Percentiles rank a stretch among this genome's conserved stretches.
Evolutionary conservation across 768 basidiomycete species (phyloP).

Genomic region (Gautieria morchelliformis): DNA sequence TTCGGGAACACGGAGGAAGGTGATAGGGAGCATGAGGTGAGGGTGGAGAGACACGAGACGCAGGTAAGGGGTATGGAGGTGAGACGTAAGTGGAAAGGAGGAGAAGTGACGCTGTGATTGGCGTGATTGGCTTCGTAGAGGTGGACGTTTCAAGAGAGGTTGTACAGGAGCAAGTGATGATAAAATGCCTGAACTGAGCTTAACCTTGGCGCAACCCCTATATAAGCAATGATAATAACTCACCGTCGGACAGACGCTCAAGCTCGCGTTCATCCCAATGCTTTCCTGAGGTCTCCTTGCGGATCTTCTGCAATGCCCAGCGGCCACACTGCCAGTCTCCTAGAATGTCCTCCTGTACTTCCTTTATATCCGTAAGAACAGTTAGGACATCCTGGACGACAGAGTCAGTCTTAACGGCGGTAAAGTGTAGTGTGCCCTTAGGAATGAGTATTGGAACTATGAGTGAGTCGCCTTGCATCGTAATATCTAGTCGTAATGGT

Average conservation of each 20-base stretch:
- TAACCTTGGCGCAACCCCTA: neutral
- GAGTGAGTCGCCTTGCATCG: constrained; percentile 34
- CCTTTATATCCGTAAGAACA: constrained; percentile 34
- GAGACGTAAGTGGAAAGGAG: constrained; percentile 57
- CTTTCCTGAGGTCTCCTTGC: constrained; percentile 47
- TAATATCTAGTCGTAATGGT: constrained; percentile 4
- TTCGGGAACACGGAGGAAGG: constrained; percentile 64
- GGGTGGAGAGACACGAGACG: constrained; percentile 68
- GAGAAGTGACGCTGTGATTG: constrained; percentile 49
- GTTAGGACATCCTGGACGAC: constrained; percentile 54
- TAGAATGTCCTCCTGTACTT: constrained; percentile 44
- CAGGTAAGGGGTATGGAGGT: constrained; percentile 54
- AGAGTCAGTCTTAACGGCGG: constrained; percentile 42
- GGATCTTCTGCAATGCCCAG: constrained; percentile 64
- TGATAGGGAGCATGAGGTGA: constrained; percentile 39
- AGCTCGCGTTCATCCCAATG: constrained; percentile 69
- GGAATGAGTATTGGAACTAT: constrained; percentile 54
- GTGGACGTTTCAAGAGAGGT: constrained; percentile 38
- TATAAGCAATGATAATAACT: constrained; percentile 9
- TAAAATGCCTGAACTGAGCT: constrained; percentile 36
- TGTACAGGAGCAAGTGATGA: constrained; percentile 36
- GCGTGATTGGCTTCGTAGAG: constrained; percentile 22
- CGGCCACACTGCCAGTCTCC: constrained; percentile 46
- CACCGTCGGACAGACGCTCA: constrained; percentile 54
- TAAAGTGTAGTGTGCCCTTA: constrained; percentile 53